Base-by-base conservation (phyloP, 2,329 filamentous ascomycete genomes). In the Trichoderma semiorbis region DNA sequence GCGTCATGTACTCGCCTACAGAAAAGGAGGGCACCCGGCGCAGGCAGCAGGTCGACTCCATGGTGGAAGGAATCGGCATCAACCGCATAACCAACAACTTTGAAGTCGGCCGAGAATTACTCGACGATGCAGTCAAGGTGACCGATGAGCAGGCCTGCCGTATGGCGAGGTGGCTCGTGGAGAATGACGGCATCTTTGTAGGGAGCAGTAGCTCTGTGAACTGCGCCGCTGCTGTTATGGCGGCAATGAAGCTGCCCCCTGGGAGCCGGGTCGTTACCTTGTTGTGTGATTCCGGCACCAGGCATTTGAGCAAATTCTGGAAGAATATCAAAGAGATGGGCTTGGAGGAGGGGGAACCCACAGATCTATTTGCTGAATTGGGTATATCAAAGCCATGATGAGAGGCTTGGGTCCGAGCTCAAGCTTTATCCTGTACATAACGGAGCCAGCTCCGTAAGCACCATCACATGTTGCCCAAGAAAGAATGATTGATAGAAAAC, bases 191-290 rank as follows among this genome's bases (percentile, higher is more conserved):
- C 8, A 91, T 99, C 68, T 99, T 99, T 78, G 87, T 95, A 53
- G 97, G 96, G 10, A 97, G 95, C 80, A 97, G 94, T 80, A 97
- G 93, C 81, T 92, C 95, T n/a, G 95, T 99, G 67, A 99, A 99
- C 80, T 97, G 95, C 86, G 92, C 93, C 55, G 93, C 92, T 5
- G 92, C 93, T 26, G 90, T 93, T 11, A 87, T 87, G 65, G 86
- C 91, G 5, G 93, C 92, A 30, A 86, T 90, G 78, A 83, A 84
- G 55, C 82, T 95, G 73, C 88, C 88, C 5, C 79, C 82, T 68
- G 87, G 85, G 16, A 92, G 91, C 72, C 86, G 85, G 36, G 88
- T 97, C 55, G 92, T 95, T n/a, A 96, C 93, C 0, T 85, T 97
- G n/a, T 83, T 96, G 8, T 96, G 93, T 80, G 93, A 97, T 82